A percentile compares a stretch with the other conserved stretches of the same genome.
phyloP scores from a whole-genome alignment of 257 asterid genomes.

The Asclepias syriaca region DNA sequence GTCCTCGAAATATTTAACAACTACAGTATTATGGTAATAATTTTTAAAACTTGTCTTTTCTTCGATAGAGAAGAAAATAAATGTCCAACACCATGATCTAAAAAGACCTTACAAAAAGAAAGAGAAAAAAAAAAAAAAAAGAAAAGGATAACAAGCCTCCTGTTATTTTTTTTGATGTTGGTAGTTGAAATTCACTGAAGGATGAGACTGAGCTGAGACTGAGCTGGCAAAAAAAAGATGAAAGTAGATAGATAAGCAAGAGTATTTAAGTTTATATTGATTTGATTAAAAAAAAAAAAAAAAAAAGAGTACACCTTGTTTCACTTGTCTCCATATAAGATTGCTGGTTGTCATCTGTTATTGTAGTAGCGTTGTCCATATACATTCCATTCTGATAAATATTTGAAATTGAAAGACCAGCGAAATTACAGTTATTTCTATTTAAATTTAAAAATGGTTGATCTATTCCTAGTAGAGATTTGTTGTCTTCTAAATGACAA shows the following conservation, averaged over 20 bases:
- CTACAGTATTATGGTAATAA: too few relatives aligned
- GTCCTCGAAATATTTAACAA: too few relatives aligned
- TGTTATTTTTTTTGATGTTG: too few relatives aligned
- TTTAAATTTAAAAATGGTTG: slow-evolving; percentile 9
- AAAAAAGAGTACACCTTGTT: slow-evolving; percentile 38
- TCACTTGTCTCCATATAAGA: slow-evolving; percentile 34
- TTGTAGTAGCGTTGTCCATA: slow-evolving; percentile 10
- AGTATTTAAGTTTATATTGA: too few relatives aligned
- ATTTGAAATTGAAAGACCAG: neutral
- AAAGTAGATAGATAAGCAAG: too few relatives aligned
- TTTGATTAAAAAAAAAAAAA: too few relatives aligned
- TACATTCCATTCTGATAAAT: slow-evolving; percentile 9
- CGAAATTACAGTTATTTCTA: neutral
- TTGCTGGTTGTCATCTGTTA: slow-evolving; percentile 32
- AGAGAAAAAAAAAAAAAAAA: too few relatives aligned
- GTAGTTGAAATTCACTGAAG: slow-evolving; percentile 12
- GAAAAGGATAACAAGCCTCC: too few relatives aligned
- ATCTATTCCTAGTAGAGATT: slow-evolving; percentile 15
- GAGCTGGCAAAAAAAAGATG: neutral
- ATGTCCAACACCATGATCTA: too few relatives aligned
- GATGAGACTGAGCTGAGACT: slow-evolving; percentile 42
- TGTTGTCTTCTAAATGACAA: neutral
- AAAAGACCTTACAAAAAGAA: too few relatives aligned
- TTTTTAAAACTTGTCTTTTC: too few relatives aligned
- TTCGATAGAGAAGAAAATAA: too few relatives aligned